Evolutionary conservation across 257 asterid species (phyloP).

Genomic region (Plectranthus barbatus): DNA sequence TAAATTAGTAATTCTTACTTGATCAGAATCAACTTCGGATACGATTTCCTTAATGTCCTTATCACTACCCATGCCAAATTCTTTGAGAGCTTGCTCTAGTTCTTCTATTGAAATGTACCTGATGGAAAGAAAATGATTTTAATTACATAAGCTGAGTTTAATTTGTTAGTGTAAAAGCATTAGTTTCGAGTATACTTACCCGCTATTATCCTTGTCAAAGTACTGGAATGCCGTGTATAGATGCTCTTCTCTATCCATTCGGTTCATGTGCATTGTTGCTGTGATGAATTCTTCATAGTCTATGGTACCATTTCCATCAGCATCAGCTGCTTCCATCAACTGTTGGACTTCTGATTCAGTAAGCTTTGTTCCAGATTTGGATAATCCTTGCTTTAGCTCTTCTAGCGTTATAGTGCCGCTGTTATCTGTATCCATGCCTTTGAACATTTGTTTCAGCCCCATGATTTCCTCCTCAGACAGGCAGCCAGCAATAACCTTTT

Average conservation of each 20-base stretch:
- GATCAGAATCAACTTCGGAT: slow-evolving; percentile 54
- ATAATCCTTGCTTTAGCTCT: slow-evolving; percentile 38
- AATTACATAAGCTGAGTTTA: background rate
- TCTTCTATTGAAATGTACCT: slow-evolving; percentile 66
- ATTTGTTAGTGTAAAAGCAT: background rate
- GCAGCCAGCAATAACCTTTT: slow-evolving; percentile 52
- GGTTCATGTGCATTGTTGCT: slow-evolving; percentile 94
- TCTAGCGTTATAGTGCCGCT: slow-evolving; percentile 39
- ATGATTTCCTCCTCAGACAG: slow-evolving; percentile 44
- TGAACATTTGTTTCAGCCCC: slow-evolving; percentile 41
- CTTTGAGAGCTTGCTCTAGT: slow-evolving; percentile 65
- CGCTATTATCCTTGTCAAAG: slow-evolving; percentile 92
- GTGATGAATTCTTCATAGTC: slow-evolving; percentile 95
- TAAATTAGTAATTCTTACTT: slow-evolving; percentile 28
- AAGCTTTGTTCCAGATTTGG: slow-evolving; percentile 42
- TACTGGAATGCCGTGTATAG: slow-evolving; percentile 96
- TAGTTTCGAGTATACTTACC: slow-evolving; percentile 29
- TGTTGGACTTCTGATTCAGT: slow-evolving; percentile 39
- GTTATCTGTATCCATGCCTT: slow-evolving; percentile 33
- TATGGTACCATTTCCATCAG: slow-evolving; percentile 95
- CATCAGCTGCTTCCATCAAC: slow-evolving; percentile 74
- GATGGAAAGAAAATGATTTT: background rate
- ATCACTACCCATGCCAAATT: slow-evolving; percentile 50
- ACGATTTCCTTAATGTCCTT: slow-evolving; percentile 54
- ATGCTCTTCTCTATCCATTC: slow-evolving; percentile 97